Base-by-base conservation (phyloP, 768 basidiomycete genomes). In the Cyclocybe aegerita region DNA sequence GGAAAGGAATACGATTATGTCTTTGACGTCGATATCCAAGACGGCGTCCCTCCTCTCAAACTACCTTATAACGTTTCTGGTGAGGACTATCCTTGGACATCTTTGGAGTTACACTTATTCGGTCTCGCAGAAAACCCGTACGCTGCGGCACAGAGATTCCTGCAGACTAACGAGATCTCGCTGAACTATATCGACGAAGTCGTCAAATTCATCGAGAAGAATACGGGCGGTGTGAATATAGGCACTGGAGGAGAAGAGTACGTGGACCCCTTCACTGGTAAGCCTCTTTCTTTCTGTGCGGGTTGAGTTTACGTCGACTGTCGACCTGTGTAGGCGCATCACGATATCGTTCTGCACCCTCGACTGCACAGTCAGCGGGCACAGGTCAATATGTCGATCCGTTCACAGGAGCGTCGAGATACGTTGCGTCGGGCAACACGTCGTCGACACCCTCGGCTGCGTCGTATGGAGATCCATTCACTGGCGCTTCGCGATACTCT, bases 1-100 rank as follows among this genome's bases (percentile, higher is more conserved):
- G 97, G 97, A 12, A 86, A 87, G 63, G 96, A 98, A 70, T 99
- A 95, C 63, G 97, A 99, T 70, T 97, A 97, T 61, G 96, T 99
- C n/a, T 98, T 98, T 61, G 95, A 97, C 62, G 95, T 99, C 33
- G 97, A 98, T 61, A 87, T 98, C 23, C 80, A 92, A 61, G 96
- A 97, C 52, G 95, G 94, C 2, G 84, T 82, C 11, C 95, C 96
- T 9, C 86, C 95, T 6, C 74, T 98, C 56, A 98, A 98, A 63
- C 77, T 99, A 15, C 96, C 96, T 0, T 98, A 91, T 67, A 98
- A 98, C 65, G 83, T 81, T 17, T 80, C 83, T 39, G 95, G 94
- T 90, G 54, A 49, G 79, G 65, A 36, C 17, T 15, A 11, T 17
- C 32, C 52, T 15, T 48, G n/a, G 44, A 36, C 33, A 4, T 31